Evolutionary conservation across 805 yeast species (phyloP).

Genomic region (Saccharomycopsis javanensis): DNA sequence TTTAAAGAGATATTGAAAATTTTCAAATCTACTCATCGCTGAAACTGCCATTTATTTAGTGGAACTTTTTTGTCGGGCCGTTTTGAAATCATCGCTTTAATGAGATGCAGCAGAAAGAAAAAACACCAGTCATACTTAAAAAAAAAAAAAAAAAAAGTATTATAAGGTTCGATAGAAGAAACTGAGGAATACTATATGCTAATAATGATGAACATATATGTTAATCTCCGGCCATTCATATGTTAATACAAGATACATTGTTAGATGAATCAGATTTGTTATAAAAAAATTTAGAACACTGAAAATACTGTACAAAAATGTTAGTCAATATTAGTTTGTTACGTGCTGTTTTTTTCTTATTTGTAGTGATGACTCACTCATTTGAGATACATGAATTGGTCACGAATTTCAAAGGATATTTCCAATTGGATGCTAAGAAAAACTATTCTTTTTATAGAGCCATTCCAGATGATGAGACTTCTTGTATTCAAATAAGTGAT

Average conservation of each 20-base stretch:
- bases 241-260: not conserved
- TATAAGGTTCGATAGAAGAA: no score
- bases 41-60: no score
- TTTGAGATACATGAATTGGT: not conserved
- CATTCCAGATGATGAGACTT: constrained; percentile 12
- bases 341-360: not conserved
- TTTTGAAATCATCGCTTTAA: no score
- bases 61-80: no score
- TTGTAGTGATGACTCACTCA: not conserved
- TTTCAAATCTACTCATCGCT: no score
- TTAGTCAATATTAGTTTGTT: not conserved
- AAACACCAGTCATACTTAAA: no score
- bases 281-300: not conserved
- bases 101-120: no score
- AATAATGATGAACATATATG: no score
- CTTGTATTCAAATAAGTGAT: constrained; percentile 9
- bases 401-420: not conserved
- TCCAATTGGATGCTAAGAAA: not conserved
- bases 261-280: not conserved
- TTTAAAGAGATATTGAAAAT: no score
- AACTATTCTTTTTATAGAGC: constrained; percentile 7
- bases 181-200: no score
- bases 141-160: no score
- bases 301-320: not conserved
- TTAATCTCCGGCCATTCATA: no score